phyloP scores from a whole-genome alignment of 345 rosid species.

The Lumnitzera racemosa region DNA sequence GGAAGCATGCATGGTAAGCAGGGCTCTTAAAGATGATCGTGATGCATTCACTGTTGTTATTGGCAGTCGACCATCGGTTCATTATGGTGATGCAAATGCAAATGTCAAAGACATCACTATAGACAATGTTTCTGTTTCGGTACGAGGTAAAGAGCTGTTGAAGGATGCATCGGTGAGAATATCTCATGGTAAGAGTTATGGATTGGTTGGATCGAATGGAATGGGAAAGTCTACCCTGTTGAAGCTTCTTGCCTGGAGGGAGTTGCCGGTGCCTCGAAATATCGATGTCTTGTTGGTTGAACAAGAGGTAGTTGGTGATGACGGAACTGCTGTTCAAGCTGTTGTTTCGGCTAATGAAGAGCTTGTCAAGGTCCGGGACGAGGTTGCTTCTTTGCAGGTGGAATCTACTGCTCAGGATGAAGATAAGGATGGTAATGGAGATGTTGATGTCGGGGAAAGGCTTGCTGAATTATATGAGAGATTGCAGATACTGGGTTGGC shows the following conservation, averaged over 20 bases:
- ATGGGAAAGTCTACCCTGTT: slow-evolving; percentile 91
- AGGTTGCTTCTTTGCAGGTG: slow-evolving; percentile 53
- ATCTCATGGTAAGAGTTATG: slow-evolving; percentile 95
- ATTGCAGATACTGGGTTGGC: slow-evolving; percentile 80
- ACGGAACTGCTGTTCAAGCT: slow-evolving; percentile 70
- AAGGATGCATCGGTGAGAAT: slow-evolving; percentile 80
- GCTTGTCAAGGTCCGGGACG: slow-evolving; percentile 54
- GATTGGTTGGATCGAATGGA: slow-evolving; percentile 93
- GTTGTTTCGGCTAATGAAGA: slow-evolving; percentile 97
- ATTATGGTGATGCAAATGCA: slow-evolving; percentile 84
- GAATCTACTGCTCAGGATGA: slow-evolving; percentile 24
- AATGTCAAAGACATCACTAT: slow-evolving; percentile 82
- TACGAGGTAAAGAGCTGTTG: slow-evolving; percentile 90
- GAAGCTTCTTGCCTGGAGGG: slow-evolving; percentile 97
- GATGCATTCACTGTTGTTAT: slow-evolving; percentile 96
- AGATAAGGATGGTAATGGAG: slow-evolving; percentile 28
- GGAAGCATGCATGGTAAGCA: too few species aligned
- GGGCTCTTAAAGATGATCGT: slow-evolving; percentile 79
- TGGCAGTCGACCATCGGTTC: slow-evolving; percentile 78
- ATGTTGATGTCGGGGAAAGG: slow-evolving; percentile 64
- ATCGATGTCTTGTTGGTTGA: slow-evolving; percentile 95
- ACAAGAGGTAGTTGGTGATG: slow-evolving; percentile 92
- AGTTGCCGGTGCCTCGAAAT: slow-evolving; percentile 89
- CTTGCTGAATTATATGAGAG: slow-evolving; percentile 79
- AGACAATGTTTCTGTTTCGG: slow-evolving; percentile 87